Percentiles rank a stretch among this genome's conserved stretches.
Conservation (phyloP, 176 grass and related monocot genomes). For the Sorghum bicolor region DNA sequence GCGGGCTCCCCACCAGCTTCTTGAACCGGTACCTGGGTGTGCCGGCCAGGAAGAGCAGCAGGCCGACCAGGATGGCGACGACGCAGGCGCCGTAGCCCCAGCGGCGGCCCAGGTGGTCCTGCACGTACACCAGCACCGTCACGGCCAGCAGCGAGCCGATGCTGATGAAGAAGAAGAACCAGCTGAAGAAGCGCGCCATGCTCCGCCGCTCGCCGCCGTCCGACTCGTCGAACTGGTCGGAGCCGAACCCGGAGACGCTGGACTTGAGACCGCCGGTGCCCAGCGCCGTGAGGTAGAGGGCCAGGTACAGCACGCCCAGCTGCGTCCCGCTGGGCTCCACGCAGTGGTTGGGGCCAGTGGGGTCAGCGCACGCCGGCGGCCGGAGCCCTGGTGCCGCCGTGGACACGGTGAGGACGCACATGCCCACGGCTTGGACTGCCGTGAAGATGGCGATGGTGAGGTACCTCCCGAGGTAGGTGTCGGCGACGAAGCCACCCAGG, state of each 20-base stretch:
- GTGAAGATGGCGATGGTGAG: conserved; percentile 85
- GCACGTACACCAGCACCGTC: conserved; percentile 50
- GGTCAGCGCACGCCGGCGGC: conserved; percentile 36
- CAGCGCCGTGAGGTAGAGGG: conserved; percentile 78
- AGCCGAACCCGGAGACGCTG: conserved; percentile 89
- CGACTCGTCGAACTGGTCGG: conserved; percentile 90
- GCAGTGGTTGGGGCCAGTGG: conserved; percentile 3
- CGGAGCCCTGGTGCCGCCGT: conserved; percentile 51
- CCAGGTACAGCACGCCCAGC: conserved; percentile 66
- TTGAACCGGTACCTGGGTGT: conserved; percentile 51
- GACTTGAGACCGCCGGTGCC: conserved; percentile 93
- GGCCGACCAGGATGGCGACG: conserved; percentile 15
- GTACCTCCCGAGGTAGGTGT: conserved; percentile 85
- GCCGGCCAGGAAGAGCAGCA: conserved; percentile 42
- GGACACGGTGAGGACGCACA: conserved; percentile 56
- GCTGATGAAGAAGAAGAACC: conserved; percentile 67
- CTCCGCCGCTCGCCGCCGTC: conserved; percentile 43
- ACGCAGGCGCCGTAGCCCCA: conserved; percentile 57
- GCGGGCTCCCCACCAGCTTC: conserved; percentile 49
- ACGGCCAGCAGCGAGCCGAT: conserved; percentile 48
- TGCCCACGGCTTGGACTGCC: conserved; percentile 59
- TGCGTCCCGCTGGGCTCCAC: conserved; percentile 35
- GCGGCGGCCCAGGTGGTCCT: conserved; percentile 42
- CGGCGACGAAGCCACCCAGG: conserved; percentile 76
- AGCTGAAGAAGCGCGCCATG: conserved; percentile 63